Percentiles rank a stretch among this genome's conserved stretches.
These are phyloP conservation scores for Daldinia caldariorum DNA, from an alignment of 495 filamentous ascomycete genomes.

Conservation along the genomic window DNA sequence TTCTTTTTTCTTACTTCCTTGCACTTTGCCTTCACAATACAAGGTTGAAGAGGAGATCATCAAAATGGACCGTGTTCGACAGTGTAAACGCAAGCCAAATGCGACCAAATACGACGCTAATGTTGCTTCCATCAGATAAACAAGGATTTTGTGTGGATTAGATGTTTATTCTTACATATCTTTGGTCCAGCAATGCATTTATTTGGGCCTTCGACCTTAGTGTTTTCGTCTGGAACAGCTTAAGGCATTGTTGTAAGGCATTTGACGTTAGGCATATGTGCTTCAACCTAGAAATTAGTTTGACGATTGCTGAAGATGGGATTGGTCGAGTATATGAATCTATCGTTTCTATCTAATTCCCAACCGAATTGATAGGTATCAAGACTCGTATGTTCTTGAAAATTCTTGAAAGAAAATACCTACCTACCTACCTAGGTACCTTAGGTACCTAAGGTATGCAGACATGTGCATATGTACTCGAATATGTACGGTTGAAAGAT, in stretches of 20 bases:
- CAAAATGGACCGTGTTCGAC: constrained; percentile 21
- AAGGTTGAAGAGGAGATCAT: constrained; percentile 31
- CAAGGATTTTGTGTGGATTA: neutral
- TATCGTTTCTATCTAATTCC: neutral
- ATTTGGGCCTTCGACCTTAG: constrained; percentile 4
- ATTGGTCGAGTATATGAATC: constrained; percentile 3
- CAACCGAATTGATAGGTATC: neutral
- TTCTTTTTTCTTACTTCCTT: constrained; percentile 13
- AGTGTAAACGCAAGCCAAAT: constrained; percentile 24
- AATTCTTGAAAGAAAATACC: neutral
- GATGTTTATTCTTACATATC: constrained; percentile 5
- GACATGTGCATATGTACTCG: constrained; percentile 8
- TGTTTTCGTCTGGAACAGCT: neutral
- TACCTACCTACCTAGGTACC: too few relatives aligned
- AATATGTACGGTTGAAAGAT: constrained; percentile 9
- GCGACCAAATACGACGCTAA: constrained; percentile 29
- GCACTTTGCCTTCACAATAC: constrained; percentile 22
- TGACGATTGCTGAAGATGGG: neutral
- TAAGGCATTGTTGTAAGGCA: constrained; percentile 9
- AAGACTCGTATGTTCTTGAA: constrained; percentile 19
- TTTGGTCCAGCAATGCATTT: constrained; percentile 14
- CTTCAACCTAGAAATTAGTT: constrained; percentile 3
- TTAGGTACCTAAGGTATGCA: too few relatives aligned
- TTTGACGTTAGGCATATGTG: constrained; percentile 17
- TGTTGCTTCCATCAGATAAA: constrained; percentile 18